Conservation (phyloP, 2,329 filamentous ascomycete genomes). For the Pseudogymnoascus sp. region DNA sequence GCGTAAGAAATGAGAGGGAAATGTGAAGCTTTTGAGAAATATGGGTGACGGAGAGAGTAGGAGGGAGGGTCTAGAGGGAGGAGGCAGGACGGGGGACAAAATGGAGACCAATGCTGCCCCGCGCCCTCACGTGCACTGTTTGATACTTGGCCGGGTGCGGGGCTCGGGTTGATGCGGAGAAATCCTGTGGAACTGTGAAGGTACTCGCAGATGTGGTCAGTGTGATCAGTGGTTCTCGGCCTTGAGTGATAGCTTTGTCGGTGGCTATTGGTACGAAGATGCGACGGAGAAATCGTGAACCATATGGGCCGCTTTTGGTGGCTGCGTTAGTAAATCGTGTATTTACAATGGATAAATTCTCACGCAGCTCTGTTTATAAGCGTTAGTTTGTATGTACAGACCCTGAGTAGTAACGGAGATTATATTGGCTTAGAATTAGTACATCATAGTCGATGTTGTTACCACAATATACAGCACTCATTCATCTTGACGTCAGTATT, state of each 20-base stretch:
- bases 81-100: neutral
- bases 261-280: slow-evolving; percentile 4
- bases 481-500: slow-evolving; percentile 3
- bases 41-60: neutral
- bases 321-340: neutral
- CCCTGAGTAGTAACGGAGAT: neutral
- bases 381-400: neutral
- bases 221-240: neutral
- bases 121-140: slow-evolving; percentile 2
- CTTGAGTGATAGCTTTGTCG: neutral
- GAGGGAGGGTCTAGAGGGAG: neutral
- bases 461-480: neutral
- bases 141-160: slow-evolving; percentile 5
- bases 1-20: neutral
- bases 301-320: neutral
- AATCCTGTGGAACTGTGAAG: neutral
- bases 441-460: too few relatives aligned
- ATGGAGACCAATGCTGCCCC: slow-evolving; percentile 1
- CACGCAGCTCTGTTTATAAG: neutral
- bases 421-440: neutral
- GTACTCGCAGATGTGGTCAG: neutral
- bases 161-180: slow-evolving; percentile 6
- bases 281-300: neutral
- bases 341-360: slow-evolving; percentile 2
- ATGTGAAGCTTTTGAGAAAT: neutral